Base-by-base conservation (phyloP, 1,284 basidiomycete genomes). In the Leccinum proximum region DNA sequence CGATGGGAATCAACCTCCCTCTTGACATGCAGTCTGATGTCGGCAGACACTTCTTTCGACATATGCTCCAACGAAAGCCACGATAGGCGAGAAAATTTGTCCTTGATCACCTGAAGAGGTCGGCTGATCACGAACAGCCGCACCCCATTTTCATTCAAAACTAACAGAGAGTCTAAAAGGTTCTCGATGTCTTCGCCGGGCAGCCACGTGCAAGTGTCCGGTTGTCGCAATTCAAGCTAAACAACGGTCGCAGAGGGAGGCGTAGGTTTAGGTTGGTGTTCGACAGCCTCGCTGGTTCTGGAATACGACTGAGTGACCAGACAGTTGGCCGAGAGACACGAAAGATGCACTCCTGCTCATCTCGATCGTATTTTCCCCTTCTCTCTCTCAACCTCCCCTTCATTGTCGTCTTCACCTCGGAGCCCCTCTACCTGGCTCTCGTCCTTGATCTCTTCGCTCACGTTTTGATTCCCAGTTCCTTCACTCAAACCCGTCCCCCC, bases 401-500 rank as follows among this genome's bases (percentile, higher is more conserved):
- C 69, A 42, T 85, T 81, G 6, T 84, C 74, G 38, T 87, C 84
- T n/a, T 88, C 82, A 59, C 87, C 91, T 73, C 91, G 86, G 18
- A 99, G 80, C 2, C 97, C 97, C 75, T 99, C 97, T 38, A 99
- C 93, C 73, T 97, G 95, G 72, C 93, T 92, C 75, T 99, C 96
- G 66, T 98, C 94, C 71, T 94, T 89, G 64, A 98, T 95, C 72
- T 97, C 92, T 70, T 93, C 91, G 79, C 92, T 95, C 62, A 96
- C 90, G 71, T 97, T 92, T 76, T 98, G 87, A 18, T 81, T 81
- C 1, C 96, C 96, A 1, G 84, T 80, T 2, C 96, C 96, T 68
- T 92, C 87, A 11, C 96, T 96, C 68, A 98, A 78, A 2, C 96
- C 96, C 2, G 91, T 87, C 3, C 95, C 96, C 58, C 86, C 93